Conservation (phyloP, 2,329 filamentous ascomycete species). For the Pestalotiopsis sp. region DNA sequence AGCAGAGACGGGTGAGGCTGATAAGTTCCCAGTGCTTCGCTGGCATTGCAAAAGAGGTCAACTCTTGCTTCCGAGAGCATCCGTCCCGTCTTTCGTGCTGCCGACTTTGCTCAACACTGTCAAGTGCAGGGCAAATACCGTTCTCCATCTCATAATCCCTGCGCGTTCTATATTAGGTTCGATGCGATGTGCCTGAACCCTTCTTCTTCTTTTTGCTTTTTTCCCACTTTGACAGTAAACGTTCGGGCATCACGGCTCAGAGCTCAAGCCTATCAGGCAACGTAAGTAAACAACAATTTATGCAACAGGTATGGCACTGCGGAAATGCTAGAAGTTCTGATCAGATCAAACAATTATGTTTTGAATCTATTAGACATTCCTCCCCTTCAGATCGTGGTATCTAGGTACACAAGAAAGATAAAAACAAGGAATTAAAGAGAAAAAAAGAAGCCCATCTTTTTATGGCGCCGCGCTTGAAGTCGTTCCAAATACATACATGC, state of each 20-base stretch:
- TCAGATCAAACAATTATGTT: neutral
- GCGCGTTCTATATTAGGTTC: neutral
- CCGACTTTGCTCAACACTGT: no score
- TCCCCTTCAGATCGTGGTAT: conserved; percentile 17
- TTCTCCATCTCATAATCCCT: neutral
- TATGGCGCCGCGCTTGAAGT: conserved; percentile 9
- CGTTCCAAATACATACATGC: conserved; percentile 5
- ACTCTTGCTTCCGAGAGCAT: neutral
- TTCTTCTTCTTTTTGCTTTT: no score
- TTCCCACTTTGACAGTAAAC: neutral
- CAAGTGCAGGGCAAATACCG: no score
- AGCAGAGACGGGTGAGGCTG: neutral
- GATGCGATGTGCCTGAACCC: neutral
- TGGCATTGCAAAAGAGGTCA: neutral
- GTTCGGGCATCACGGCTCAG: neutral
- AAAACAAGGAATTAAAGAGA: neutral
- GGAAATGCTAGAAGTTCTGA: neutral
- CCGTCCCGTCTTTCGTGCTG: no score
- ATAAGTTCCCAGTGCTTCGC: neutral
- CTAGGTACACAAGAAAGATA: conserved; percentile 5
- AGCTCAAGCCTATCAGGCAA: neutral
- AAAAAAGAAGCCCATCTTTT: conserved; percentile 3
- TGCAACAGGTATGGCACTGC: neutral
- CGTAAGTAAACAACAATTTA: neutral
- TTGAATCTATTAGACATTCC: conserved; percentile 18